Evolutionary conservation across 192 early-diverging fungal species (phyloP).

Genomic region (Neocallimastix lanati): DNA sequence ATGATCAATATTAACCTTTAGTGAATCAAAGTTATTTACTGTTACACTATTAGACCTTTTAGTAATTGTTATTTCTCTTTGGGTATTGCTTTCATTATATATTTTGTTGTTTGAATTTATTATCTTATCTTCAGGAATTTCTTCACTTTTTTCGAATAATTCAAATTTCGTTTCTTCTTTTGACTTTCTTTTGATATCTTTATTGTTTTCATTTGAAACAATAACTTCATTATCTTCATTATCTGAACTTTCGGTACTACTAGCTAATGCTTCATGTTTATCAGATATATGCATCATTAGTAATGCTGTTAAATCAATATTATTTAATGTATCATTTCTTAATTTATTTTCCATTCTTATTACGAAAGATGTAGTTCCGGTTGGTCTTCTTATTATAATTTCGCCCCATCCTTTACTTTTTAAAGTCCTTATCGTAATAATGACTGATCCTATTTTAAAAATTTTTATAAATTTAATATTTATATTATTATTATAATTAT

Average conservation of each 20-base stretch:
- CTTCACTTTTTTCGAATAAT: not conserved
- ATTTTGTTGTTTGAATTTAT: not conserved
- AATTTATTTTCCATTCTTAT: slow-evolving; percentile 50
- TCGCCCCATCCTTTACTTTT: slow-evolving; percentile 54
- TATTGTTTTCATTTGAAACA: too few relatives aligned
- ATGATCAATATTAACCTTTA: not conserved
- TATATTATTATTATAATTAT: too few relatives aligned
- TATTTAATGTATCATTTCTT: slow-evolving; percentile 21
- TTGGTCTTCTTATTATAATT: slow-evolving; percentile 62
- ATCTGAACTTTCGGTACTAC: not conserved
- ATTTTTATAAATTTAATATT: too few relatives aligned
- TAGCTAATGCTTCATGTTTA: not conserved
- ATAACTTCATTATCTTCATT: not conserved
- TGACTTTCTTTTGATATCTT: too few relatives aligned
- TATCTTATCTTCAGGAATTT: not conserved
- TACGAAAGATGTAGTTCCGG: slow-evolving; percentile 52
- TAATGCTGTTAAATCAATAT: slow-evolving; percentile 22
- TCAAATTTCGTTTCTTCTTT: not conserved
- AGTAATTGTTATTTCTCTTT: not conserved
- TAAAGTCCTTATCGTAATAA: slow-evolving; percentile 58
- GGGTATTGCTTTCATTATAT: not conserved
- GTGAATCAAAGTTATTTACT: not conserved
- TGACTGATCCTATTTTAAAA: slow-evolving; percentile 47
- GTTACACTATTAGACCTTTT: not conserved
- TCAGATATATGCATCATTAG: slow-evolving; percentile 20